These are phyloP conservation scores for Russula sp. DNA, from an alignment of 768 basidiomycete species.

Conservation along the genomic window DNA sequence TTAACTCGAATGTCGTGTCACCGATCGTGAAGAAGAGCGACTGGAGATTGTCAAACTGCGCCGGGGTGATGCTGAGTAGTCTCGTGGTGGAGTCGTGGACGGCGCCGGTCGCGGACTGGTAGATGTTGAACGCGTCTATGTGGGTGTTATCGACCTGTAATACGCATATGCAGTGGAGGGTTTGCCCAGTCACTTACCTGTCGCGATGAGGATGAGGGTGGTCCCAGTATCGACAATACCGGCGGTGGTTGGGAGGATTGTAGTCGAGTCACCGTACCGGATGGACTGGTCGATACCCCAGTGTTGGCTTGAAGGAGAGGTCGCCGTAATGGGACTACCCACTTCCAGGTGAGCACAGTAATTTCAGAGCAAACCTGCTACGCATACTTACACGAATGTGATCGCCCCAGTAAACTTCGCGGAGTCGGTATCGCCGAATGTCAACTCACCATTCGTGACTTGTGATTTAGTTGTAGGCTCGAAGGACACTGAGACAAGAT, in stretches of 20 bases:
- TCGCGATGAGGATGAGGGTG: conserved; percentile 31
- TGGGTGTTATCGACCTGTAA: conserved; percentile 20
- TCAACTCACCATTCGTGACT: conserved; percentile 33
- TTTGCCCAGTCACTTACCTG: conserved; percentile 25
- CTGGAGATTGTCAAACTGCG: conserved; percentile 31
- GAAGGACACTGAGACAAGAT: conserved; percentile 31
- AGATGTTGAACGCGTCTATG: conserved; percentile 31
- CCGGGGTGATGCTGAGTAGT: conserved; percentile 28
- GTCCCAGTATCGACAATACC: conserved; percentile 38
- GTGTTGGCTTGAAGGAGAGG: conserved; percentile 29
- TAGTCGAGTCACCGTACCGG: conserved; percentile 26
- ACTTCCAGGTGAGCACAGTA: background rate
- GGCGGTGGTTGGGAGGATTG: conserved; percentile 27
- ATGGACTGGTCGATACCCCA: conserved; percentile 35
- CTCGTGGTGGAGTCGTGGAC: conserved; percentile 30
- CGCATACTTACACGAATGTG: conserved; percentile 27
- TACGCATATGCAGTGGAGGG: conserved; percentile 15
- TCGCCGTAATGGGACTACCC: conserved; percentile 29
- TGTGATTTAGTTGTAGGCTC: conserved; percentile 28
- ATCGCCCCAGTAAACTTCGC: conserved; percentile 32
- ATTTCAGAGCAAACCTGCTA: background rate
- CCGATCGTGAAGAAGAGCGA: conserved; percentile 32
- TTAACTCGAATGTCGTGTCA: conserved; percentile 34
- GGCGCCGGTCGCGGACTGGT: conserved; percentile 32
- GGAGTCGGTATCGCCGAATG: conserved; percentile 34